These are phyloP conservation scores for Saccharomycopsis fibuligera DNA, from an alignment of 805 yeast genomes.

Conservation along the genomic window DNA sequence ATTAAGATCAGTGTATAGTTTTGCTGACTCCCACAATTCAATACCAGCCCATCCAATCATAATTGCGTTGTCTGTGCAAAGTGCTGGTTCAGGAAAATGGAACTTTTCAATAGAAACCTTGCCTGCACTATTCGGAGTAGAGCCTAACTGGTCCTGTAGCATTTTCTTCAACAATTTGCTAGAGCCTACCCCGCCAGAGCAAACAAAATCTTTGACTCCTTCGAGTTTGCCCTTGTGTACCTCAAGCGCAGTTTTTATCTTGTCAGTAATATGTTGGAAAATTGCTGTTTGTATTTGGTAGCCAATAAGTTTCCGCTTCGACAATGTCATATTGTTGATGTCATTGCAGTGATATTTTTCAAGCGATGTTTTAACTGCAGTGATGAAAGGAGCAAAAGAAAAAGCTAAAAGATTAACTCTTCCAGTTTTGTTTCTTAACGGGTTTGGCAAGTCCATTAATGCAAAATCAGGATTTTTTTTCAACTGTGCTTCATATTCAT, in stretches of 20 bases:
- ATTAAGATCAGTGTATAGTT: slow-evolving; percentile 42
- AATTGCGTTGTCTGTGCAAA: slow-evolving; percentile 92
- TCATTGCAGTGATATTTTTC: slow-evolving; percentile 25
- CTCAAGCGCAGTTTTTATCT: slow-evolving; percentile 47
- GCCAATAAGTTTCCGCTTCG: slow-evolving; percentile 41
- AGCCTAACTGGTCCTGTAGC: slow-evolving; percentile 35
- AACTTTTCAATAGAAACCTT: slow-evolving; percentile 39
- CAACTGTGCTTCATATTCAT: background rate
- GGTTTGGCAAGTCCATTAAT: slow-evolving; percentile 36
- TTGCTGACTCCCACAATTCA: slow-evolving; percentile 60
- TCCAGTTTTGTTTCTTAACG: slow-evolving; percentile 44
- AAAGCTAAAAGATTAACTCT: slow-evolving; percentile 45
- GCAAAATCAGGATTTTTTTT: background rate
- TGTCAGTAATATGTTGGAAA: slow-evolving; percentile 66
- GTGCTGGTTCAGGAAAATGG: slow-evolving; percentile 59
- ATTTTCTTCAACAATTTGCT: slow-evolving; percentile 50
- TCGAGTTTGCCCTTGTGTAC: slow-evolving; percentile 35
- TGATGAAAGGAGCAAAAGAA: slow-evolving; percentile 73
- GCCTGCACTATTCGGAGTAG: slow-evolving; percentile 17
- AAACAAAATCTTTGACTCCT: slow-evolving; percentile 51
- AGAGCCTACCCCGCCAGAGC: slow-evolving; percentile 94
- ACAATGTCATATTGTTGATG: slow-evolving; percentile 20
- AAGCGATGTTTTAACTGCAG: slow-evolving; percentile 41
- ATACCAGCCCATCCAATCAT: slow-evolving; percentile 99
- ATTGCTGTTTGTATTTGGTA: slow-evolving; percentile 56